These are phyloP conservation scores for Aspergillus intermedius DNA, from an alignment of 2,329 filamentous ascomycete species.

Conservation along the genomic window DNA sequence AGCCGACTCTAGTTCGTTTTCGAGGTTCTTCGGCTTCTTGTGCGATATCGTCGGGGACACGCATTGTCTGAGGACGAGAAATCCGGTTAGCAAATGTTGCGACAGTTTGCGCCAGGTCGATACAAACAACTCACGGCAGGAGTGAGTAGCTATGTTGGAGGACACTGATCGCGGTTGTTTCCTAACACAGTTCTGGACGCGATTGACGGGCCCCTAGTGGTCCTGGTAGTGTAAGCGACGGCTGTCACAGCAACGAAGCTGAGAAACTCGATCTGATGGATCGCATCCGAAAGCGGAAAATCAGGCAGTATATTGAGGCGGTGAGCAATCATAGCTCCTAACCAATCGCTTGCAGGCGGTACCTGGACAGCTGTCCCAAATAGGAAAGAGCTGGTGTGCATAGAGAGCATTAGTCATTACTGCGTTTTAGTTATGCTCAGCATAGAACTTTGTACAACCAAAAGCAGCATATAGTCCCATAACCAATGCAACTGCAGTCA, in stretches of 20 bases:
- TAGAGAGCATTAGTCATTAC: not conserved
- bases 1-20: not conserved
- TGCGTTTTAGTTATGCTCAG: no score
- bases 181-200: no score
- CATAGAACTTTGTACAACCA: no score
- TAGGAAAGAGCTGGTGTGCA: not conserved
- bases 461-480: no score
- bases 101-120: not conserved
- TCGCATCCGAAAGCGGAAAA: not conserved
- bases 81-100: not conserved
- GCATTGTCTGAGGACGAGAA: not conserved
- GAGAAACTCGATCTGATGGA: not conserved
- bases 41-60: not conserved
- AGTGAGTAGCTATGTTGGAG: no score
- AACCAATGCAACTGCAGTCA: no score
- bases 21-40: not conserved
- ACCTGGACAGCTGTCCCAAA: not conserved
- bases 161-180: no score
- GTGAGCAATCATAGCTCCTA: not conserved
- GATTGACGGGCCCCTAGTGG: no score
- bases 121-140: no score
- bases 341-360: not conserved
- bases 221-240: no score
- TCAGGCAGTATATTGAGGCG: not conserved
- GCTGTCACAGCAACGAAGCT: no score